Base-by-base conservation (phyloP, 169 alveolate species). In the Eimeria praecox region DNA sequence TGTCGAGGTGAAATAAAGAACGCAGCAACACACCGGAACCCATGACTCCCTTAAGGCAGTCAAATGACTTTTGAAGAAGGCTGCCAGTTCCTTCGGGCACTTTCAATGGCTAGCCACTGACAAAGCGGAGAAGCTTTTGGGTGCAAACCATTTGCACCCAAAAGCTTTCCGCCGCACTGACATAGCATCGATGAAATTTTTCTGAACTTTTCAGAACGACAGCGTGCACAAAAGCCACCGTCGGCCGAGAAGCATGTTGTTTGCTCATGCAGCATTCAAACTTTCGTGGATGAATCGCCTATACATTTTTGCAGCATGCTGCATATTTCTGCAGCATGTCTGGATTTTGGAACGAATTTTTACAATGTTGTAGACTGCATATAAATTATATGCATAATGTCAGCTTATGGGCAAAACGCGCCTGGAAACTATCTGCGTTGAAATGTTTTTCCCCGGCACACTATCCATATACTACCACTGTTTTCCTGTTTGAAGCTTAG, bases 31-130 rank as follows among this genome's bases (percentile, higher is more conserved):
- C 30, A 49, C 69, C 42, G 64, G 66, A 46, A 46, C 2, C 66
- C 88, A 46, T 78, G 66, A n/a, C 88, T 24, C 9, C 86, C 66
- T 52, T 46, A 66, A 42, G 42, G 64, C 35, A 49, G 42, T 66
- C n/a, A 78, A 78, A 78, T 78, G 40, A 30, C 44, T 78, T 78
- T 78, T 78, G 69, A 46, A 73, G 69, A 46, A 73, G 83, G 52
- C 49, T 73, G 20, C 16, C 83, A 18, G 83, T 33, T 73, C 83
- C 54, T 16, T 38, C 42, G 49, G 52, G 83, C n/a, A 14, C 83
- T 73, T 35, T n/a, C n/a, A 73, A 73, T 20, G 49, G 83, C 35
- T 73, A 73, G 83, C 83, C 49, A 38, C 38, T 52, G 83, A 44
- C 78, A 40, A 12, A 33, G 46, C 78, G 35, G 83, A 20, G n/a